Evolutionary conservation across 1,139 yeast genomes (phyloP).

Genomic region (Diutina ranongensis): DNA sequence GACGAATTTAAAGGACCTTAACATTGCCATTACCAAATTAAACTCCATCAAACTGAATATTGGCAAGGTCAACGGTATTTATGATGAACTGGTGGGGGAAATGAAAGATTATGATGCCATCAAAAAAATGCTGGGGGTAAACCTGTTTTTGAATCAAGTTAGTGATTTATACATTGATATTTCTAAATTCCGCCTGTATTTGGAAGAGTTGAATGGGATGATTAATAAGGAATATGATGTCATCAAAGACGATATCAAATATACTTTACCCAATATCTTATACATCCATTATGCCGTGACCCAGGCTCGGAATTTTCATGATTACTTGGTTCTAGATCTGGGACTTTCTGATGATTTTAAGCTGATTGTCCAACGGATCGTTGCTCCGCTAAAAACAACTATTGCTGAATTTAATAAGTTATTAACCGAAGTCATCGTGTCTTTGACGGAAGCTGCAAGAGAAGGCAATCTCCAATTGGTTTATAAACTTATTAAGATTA

Average conservation of each 20-base stretch:
- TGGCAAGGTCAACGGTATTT: slow-evolving; percentile 44
- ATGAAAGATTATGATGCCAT: slow-evolving; percentile 49
- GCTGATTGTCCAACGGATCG: slow-evolving; percentile 52
- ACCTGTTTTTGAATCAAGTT: slow-evolving; percentile 65
- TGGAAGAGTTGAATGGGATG: slow-evolving; percentile 38
- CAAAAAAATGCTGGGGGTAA: slow-evolving; percentile 49
- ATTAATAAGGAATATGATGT: slow-evolving; percentile 44
- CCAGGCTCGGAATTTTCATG: slow-evolving; percentile 66
- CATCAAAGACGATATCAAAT: slow-evolving; percentile 36
- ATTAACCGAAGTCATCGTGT: slow-evolving; percentile 47
- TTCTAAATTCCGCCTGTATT: slow-evolving; percentile 38
- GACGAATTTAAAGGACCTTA: slow-evolving; percentile 26
- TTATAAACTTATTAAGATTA: slow-evolving; percentile 59
- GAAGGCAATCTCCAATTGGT: slow-evolving; percentile 58
- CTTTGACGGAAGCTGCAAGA: slow-evolving; percentile 58
- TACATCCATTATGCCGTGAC: slow-evolving; percentile 60
- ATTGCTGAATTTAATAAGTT: slow-evolving; percentile 54
- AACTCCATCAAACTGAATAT: slow-evolving; percentile 42
- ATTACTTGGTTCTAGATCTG: slow-evolving; percentile 51
- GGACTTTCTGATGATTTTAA: slow-evolving; percentile 58
- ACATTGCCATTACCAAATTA: slow-evolving; percentile 27
- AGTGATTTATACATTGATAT: slow-evolving; percentile 56
- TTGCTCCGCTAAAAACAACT: slow-evolving; percentile 37
- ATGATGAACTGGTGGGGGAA: slow-evolving; percentile 40
- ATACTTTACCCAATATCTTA: slow-evolving; percentile 50